Evolutionary conservation across 2,329 filamentous ascomycete species (phyloP).

Genomic region (Aaosphaeria pasadenensis): DNA sequence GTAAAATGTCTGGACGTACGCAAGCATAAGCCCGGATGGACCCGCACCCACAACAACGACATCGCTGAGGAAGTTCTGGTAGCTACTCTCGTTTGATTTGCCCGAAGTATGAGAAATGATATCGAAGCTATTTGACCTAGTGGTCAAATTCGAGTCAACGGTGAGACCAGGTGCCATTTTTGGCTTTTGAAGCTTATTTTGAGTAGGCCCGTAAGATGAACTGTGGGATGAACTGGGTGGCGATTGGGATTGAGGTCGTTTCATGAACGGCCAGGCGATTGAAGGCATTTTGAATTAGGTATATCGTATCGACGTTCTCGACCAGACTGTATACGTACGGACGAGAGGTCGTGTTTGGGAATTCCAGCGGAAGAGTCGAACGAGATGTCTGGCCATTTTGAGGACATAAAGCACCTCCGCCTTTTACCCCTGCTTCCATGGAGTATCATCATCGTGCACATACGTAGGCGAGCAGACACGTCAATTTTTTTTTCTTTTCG

Average conservation of each 20-base stretch:
- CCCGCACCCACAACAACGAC: slow-evolving; percentile 43
- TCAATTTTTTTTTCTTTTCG: too few species aligned
- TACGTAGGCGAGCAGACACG: too few species aligned
- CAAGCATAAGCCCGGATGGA: slow-evolving; percentile 43
- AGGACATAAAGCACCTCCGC: too few species aligned
- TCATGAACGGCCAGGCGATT: slow-evolving; percentile 33
- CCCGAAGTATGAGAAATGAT: slow-evolving; percentile 12
- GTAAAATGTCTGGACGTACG: slow-evolving; percentile 4
- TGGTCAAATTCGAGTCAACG: slow-evolving; percentile 21
- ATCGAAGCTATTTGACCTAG: slow-evolving; percentile 10
- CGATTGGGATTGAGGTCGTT: slow-evolving; percentile 26
- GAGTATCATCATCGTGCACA: too few species aligned
- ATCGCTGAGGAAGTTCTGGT: slow-evolving; percentile 35
- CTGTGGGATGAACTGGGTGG: not conserved
- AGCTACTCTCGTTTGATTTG: slow-evolving; percentile 18
- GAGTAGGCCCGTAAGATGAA: slow-evolving; percentile 2
- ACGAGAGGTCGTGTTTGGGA: too few species aligned
- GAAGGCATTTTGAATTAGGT: slow-evolving; percentile 19
- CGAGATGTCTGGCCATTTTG: too few species aligned
- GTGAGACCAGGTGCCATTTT: slow-evolving; percentile 34
- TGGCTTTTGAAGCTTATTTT: slow-evolving; percentile 24
- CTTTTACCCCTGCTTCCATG: too few species aligned
- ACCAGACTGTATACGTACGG: too few species aligned
- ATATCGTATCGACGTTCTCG: too few species aligned
- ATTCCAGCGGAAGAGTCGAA: too few species aligned